Conservation (phyloP, 2,329 filamentous ascomycete species). For the Lecanicillium sp. region DNA sequence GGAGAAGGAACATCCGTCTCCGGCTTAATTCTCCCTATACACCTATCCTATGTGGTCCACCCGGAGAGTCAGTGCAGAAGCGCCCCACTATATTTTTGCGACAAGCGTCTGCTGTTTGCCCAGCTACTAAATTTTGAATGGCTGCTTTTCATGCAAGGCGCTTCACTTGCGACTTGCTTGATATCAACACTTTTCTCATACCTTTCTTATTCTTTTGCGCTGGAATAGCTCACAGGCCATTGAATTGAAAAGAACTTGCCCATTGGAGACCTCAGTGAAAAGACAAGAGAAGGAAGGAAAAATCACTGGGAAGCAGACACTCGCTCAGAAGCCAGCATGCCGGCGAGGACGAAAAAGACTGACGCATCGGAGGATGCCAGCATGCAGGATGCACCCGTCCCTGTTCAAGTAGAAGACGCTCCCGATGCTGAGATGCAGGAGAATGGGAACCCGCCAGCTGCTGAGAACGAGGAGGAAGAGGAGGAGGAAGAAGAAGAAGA, state of each 20-base stretch:
- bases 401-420: conserved; percentile 24
- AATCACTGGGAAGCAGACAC: neutral
- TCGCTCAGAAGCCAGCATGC: conserved; percentile 26
- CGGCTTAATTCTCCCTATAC: conserved; percentile 2
- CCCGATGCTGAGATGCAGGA: conserved; percentile 26
- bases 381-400: conserved; percentile 37
- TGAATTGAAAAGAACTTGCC: no score
- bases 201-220: no score
- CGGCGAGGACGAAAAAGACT: conserved; percentile 29
- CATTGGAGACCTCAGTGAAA: no score
- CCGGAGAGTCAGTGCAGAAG: neutral
- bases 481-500: conserved; percentile 36
- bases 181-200: no score
- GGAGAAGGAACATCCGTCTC: neutral
- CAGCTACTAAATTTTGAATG: no score
- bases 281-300: neutral
- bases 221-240: no score
- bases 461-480: conserved; percentile 23
- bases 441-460: conserved; percentile 10
- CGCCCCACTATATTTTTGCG: no score
- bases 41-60: neutral
- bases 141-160: no score
- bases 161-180: no score
- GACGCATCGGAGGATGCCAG: conserved; percentile 25
- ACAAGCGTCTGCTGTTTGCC: no score